Conservation (phyloP, 306 rosid genomes). For the Quercus parvula region DNA sequence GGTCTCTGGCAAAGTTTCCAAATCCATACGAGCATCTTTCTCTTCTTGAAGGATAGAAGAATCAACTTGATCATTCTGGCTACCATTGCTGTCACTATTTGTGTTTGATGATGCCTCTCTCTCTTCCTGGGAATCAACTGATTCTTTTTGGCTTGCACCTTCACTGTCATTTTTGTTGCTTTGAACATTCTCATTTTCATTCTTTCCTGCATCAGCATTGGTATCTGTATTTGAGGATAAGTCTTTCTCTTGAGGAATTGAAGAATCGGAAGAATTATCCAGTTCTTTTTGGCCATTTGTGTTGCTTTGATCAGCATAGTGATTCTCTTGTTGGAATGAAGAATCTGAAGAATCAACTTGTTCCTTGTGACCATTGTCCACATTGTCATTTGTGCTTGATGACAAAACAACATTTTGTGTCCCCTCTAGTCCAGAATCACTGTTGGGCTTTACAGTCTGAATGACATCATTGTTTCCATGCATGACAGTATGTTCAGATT, state of each 20-base stretch:
- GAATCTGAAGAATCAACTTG: slow-evolving; percentile 50
- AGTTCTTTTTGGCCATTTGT: slow-evolving; percentile 27
- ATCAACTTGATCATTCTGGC: slow-evolving; percentile 30
- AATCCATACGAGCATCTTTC: slow-evolving; percentile 48
- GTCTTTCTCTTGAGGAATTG: slow-evolving; percentile 15
- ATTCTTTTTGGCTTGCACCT: slow-evolving; percentile 36
- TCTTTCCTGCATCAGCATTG: slow-evolving; percentile 3
- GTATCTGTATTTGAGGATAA: slow-evolving; percentile 3
- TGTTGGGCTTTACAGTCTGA: slow-evolving; percentile 28
- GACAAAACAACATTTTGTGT: slow-evolving; percentile 31
- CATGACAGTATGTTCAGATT: not conserved
- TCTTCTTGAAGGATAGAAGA: slow-evolving; percentile 38
- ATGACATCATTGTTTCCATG: slow-evolving; percentile 14
- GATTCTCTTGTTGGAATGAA: slow-evolving; percentile 41
- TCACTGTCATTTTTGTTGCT: slow-evolving; percentile 31
- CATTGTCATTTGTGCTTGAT: slow-evolving; percentile 34
- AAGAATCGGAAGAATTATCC: slow-evolving; percentile 27
- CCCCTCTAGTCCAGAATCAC: slow-evolving; percentile 30
- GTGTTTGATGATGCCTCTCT: slow-evolving; percentile 28
- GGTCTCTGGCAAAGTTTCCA: slow-evolving; percentile 67
- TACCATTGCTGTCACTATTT: slow-evolving; percentile 10
- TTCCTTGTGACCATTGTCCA: slow-evolving; percentile 36
- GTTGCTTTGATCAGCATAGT: slow-evolving; percentile 32
- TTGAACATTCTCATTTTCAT: slow-evolving; percentile 25
- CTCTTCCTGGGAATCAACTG: slow-evolving; percentile 38